Evolutionary conservation across 352 stramenopile genomes (phyloP), one percentile per base, ranked within the genome.

Genomic region (Phytophthora syringae): DNA sequence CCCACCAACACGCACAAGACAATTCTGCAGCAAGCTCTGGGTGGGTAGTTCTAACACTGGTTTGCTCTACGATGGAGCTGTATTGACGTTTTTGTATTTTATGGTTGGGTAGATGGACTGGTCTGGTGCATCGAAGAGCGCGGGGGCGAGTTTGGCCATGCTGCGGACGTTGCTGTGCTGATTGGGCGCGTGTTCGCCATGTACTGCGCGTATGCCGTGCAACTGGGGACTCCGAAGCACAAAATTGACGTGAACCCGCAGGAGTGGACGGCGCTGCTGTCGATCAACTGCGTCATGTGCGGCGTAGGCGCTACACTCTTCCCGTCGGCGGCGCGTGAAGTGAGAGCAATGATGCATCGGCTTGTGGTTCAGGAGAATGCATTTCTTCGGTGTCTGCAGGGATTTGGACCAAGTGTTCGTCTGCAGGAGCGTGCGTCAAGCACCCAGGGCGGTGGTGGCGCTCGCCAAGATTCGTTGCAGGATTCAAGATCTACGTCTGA

Each of bases 371-470:
- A 77, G 32, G 82, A 91, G n/a, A 71, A 84, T 21, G 82, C 80
- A n/a, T 93, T 93, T 47, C 56, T 90, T 40, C 71, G 77, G 44
- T 93, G 84, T 53, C 63, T 93, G 15, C 57, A 78, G 10, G 82
- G 80, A 0, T 86, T 77, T 63, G 65, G 70, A 34, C 39, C 55
- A 15, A 64, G 24, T 45, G 48, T 69, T 58, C 52, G 58, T 21
- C 51, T 51, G 10, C 52, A 53, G 20, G 30, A 64, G 7, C 48
- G 25, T 11, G 7, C 39, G 36, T 12, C 18, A 18, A 64, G 13
- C 45, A 42, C 25, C 2, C 42, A 24, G 9, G 40, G 11, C 25
- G 28, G 13, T 47, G 47, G 15, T 34, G 39, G 13, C 15, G 22
- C 30, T 30, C 15, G 22, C 27, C 37, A 58, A 52, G 39, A 54